Base-by-base conservation (phyloP, 2,329 filamentous ascomycete genomes). In the Botrytis tulipae region DNA sequence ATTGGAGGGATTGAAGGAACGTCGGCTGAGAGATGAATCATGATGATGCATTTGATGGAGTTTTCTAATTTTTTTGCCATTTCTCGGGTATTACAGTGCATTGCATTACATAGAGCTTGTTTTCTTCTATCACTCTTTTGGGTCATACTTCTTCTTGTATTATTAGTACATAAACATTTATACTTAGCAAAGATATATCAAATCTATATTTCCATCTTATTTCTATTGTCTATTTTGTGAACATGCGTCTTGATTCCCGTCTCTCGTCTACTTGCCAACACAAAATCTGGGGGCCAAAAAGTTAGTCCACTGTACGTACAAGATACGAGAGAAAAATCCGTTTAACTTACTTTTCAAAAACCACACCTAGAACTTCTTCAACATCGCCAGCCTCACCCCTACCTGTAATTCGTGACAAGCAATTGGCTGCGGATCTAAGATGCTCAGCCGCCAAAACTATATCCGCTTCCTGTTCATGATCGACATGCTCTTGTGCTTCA, bases 361-460 rank as follows among this genome's bases (percentile, higher is more conserved):
- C 95, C 35, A 99, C 95, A 0, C 96, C 96, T 62, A 99, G 84
- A 12, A 99, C 93, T 80, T 98, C 96, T 81, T 99, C 95, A 25
- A 98, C 94, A 82, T 98, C 95, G 3, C 94, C 93, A 59, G 88
- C 89, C 78, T 94, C 93, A 0, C 94, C 95, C 72, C 89, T 89
- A 0, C 96, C 96, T 1, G 94, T 98, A 78, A 98, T 97, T 73
- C 90, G 89, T 2, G 94, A 92, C n/a, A 98, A 85, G 76, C 90
- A 91, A 70, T 91, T 89, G 0, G 93, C 94, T 20, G 94, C 95
- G 77, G 89, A 90, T 61, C 96, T 91, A 72, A 99, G 85, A 80
- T 95, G 90, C 82, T 99, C 96, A 0, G 96, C 96, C 18, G 94
- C 95, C 40, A 97, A 87, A 10, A 98, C 95, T 66, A 97, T 91